These are phyloP conservation scores for Trametes cubensis DNA, from an alignment of 768 basidiomycete species.

Conservation along the genomic window DNA sequence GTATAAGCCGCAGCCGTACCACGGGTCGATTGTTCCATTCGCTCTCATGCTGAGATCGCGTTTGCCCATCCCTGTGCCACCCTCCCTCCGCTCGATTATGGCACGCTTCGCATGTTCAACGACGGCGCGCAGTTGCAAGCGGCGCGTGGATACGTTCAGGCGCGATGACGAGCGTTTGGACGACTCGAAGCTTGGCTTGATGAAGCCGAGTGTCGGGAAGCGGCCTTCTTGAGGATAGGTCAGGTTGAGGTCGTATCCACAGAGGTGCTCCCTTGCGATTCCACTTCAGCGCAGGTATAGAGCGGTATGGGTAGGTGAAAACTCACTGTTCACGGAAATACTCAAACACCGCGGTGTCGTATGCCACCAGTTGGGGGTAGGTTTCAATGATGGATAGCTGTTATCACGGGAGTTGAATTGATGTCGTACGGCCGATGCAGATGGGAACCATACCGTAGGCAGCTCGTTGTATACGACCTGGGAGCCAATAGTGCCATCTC, in stretches of 20 bases:
- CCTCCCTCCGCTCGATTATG: neutral
- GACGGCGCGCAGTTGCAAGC: neutral
- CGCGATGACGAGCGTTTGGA: neutral
- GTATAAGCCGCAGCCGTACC: conserved; percentile 55
- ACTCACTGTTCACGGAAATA: conserved; percentile 74
- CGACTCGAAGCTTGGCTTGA: neutral
- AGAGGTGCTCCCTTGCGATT: conserved; percentile 54
- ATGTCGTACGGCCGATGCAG: too few relatives aligned
- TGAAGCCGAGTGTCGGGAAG: conserved; percentile 42
- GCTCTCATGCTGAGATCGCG: conserved; percentile 50
- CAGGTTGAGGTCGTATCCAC: conserved; percentile 65
- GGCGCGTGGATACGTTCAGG: neutral
- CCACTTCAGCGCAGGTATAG: neutral
- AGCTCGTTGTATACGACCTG: conserved; percentile 51
- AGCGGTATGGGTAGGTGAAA: conserved; percentile 29
- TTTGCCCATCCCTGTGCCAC: conserved; percentile 44
- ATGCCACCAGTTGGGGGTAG: conserved; percentile 74
- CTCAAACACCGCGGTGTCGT: conserved; percentile 63
- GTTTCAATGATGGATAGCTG: conserved; percentile 65
- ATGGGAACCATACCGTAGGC: conserved; percentile 52
- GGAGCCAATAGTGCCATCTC: conserved; percentile 63
- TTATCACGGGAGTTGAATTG: neutral
- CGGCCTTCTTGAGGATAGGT: conserved; percentile 65
- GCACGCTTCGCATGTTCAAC: conserved; percentile 2
- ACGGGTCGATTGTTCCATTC: conserved; percentile 50